Conservation (phyloP, 805 yeast species). For the Ascoidea asiatica region DNA sequence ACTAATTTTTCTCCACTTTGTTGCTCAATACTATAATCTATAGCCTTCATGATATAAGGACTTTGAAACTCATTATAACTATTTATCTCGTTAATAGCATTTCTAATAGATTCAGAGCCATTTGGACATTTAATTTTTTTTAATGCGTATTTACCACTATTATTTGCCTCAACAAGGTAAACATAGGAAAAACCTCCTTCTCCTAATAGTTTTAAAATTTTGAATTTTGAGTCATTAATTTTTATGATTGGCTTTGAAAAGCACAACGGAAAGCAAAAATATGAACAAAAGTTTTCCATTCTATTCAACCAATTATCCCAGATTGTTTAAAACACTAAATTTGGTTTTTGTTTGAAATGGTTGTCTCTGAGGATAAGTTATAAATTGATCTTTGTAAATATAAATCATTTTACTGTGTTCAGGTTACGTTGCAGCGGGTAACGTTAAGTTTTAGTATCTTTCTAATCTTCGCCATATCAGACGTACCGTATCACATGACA, state of each 20-base stretch:
- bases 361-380: slow-evolving; percentile 1
- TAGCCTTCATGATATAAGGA: slow-evolving; percentile 52
- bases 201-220: slow-evolving; percentile 60
- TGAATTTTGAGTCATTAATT: slow-evolving; percentile 50
- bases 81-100: slow-evolving; percentile 68
- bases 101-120: slow-evolving; percentile 62
- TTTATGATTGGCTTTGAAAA: slow-evolving; percentile 21
- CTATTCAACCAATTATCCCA: too few relatives aligned
- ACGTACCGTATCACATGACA: too few relatives aligned
- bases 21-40: slow-evolving; percentile 65
- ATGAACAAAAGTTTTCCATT: slow-evolving; percentile 1
- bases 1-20: slow-evolving; percentile 70
- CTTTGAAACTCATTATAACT: slow-evolving; percentile 58
- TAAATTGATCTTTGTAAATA: background rate
- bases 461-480: too few relatives aligned
- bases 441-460: too few relatives aligned
- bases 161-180: slow-evolving; percentile 47
- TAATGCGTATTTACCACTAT: slow-evolving; percentile 48
- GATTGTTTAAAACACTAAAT: too few relatives aligned
- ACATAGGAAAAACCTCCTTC: slow-evolving; percentile 88
- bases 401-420: background rate
- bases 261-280: slow-evolving; percentile 7
- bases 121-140: slow-evolving; percentile 82
- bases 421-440: too few relatives aligned
- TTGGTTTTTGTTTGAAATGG: too few relatives aligned